These are phyloP conservation scores for Saturnispora hagleri DNA, from an alignment of 805 yeast species.

Conservation along the genomic window DNA sequence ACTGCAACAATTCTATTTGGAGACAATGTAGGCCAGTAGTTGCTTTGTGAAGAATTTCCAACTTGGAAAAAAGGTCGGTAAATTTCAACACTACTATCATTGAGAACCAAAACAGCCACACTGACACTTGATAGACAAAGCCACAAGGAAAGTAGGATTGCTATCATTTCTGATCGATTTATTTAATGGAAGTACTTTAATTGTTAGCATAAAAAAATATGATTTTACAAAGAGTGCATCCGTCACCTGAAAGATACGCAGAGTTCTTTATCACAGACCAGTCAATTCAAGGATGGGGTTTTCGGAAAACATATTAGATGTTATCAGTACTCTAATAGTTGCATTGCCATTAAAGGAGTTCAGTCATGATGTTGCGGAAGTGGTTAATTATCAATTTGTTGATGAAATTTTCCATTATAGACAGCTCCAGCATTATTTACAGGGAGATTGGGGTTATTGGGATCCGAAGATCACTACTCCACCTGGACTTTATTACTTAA, in stretches of 20 bases:
- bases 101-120: background rate
- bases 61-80: background rate
- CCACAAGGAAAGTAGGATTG: background rate
- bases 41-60: slow-evolving; percentile 1
- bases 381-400: slow-evolving; percentile 31
- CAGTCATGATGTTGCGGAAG: slow-evolving; percentile 13
- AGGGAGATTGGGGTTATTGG: slow-evolving; percentile 59
- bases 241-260: background rate
- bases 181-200: background rate
- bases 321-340: slow-evolving; percentile 11
- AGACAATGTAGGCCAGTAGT: slow-evolving; percentile 27
- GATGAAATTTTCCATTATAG: slow-evolving; percentile 85
- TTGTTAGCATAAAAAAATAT: background rate
- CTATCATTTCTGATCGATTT: background rate
- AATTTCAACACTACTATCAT: background rate
- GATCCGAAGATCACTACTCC: slow-evolving; percentile 93
- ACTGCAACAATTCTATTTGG: slow-evolving; percentile 26
- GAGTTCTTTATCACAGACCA: background rate
- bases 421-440: slow-evolving; percentile 63
- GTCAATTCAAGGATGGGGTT: background rate
- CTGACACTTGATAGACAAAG: background rate
- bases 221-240: background rate
- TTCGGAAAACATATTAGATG: slow-evolving; percentile 12
- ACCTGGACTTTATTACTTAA: slow-evolving; percentile 71
- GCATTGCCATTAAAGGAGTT: slow-evolving; percentile 15